A percentile compares a stretch with the other conserved stretches of the same genome.
Evolutionary conservation across 139 green algal species (phyloP).

Genomic region (Zygnema cylindricum): DNA sequence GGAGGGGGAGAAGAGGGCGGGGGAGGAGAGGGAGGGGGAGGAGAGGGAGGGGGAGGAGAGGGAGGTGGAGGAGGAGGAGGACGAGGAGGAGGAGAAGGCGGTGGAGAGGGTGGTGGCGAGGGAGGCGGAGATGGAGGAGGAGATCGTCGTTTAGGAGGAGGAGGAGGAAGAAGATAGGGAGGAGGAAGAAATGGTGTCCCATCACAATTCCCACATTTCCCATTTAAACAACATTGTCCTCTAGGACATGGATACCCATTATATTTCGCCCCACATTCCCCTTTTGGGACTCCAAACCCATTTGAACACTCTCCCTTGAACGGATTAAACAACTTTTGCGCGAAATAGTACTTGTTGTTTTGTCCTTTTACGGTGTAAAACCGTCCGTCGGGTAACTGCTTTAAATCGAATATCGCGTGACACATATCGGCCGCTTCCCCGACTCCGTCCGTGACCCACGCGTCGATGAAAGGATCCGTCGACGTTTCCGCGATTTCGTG

Average conservation of each 20-base stretch:
- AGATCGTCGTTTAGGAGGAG: not conserved
- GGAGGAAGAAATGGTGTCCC: not conserved
- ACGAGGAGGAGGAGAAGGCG: not conserved
- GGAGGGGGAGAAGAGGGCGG: not conserved
- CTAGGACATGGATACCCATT: not conserved
- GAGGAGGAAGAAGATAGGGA: not conserved
- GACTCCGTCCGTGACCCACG: conserved; percentile 33
- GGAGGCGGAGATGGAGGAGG: not conserved
- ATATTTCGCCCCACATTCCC: not conserved
- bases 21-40: not conserved
- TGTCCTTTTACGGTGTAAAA: not conserved
- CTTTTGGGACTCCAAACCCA: not conserved
- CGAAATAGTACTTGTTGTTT: not conserved
- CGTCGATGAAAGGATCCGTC: conserved; percentile 16
- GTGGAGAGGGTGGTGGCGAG: no score
- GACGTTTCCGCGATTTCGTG: conserved; percentile 28
- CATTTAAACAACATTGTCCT: not conserved
- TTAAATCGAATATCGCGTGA: not conserved
- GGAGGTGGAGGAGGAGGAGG: not conserved
- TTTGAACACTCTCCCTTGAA: not conserved
- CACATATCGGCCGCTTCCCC: conserved; percentile 30
- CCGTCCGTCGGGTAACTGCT: not conserved
- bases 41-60: not conserved
- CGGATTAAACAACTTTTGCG: not conserved
- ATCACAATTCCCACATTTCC: not conserved